Percentiles rank a stretch among this genome's conserved stretches.
phyloP scores from a whole-genome alignment of 2,329 filamentous ascomycete species.

The Fusarium sambucinum region DNA sequence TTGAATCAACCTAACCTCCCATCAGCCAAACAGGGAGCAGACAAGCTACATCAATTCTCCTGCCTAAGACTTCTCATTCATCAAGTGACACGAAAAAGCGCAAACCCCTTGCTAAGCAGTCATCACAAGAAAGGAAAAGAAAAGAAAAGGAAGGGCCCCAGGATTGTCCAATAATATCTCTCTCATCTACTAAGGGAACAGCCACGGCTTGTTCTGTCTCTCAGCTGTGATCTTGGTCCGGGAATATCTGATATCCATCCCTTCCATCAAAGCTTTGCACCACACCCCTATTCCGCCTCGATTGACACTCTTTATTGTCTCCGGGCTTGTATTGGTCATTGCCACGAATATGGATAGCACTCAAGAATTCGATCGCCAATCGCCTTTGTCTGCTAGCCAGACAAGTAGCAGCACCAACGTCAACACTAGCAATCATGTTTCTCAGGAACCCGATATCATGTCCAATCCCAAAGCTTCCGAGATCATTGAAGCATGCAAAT shows the following conservation, averaged over 20 bases:
- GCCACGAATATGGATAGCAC: conserved; percentile 27
- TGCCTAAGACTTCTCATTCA: conserved; percentile 1
- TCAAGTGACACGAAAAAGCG: conserved; percentile 35
- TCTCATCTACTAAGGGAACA: conserved; percentile 5
- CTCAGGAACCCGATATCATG: conserved; percentile 28
- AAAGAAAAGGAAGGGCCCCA: conserved; percentile 1
- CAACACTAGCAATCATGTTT: conserved; percentile 29
- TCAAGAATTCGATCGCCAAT: conserved; percentile 22
- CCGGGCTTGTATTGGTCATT: conserved; percentile 16
- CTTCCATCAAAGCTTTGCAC: conserved; percentile 5
- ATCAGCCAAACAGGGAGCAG: conserved; percentile 35
- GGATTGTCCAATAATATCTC: not conserved
- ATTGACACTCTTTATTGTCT: not conserved
- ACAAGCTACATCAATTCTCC: conserved; percentile 8
- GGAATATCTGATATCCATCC: conserved; percentile 24
- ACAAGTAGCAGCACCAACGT: conserved; percentile 25
- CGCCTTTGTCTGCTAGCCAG: conserved; percentile 21
- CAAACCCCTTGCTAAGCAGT: conserved; percentile 19
- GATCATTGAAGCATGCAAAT: conserved; percentile 68
- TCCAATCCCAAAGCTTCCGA: conserved; percentile 53
- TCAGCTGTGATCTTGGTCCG: conserved; percentile 11
- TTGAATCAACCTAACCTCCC: conserved; percentile 20
- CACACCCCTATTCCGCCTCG: not conserved
- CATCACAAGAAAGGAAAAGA: conserved; percentile 1
- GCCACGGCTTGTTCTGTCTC: conserved; percentile 4